These are phyloP conservation scores for Arthrobotrys musiformis DNA, from an alignment of 2,329 filamentous ascomycete species.

Conservation along the genomic window DNA sequence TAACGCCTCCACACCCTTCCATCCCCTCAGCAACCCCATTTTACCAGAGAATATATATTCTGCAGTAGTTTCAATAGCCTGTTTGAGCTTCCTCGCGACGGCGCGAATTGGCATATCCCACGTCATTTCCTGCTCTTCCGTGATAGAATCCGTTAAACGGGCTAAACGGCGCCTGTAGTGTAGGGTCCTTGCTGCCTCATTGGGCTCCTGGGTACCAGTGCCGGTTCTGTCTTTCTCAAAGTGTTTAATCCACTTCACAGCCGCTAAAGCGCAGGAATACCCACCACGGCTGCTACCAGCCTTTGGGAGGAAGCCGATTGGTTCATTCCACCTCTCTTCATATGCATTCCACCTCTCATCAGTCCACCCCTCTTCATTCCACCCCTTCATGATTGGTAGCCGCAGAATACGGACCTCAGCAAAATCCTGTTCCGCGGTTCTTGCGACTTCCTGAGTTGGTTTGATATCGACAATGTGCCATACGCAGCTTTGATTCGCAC, in stretches of 20 bases:
- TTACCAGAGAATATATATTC: slow-evolving; percentile 3
- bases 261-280: not conserved
- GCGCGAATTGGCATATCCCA: slow-evolving; percentile 5
- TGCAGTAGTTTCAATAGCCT: not conserved
- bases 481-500: not conserved
- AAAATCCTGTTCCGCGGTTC: not conserved
- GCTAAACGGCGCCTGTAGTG: slow-evolving; percentile 10
- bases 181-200: slow-evolving; percentile 1
- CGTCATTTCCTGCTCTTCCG: not conserved
- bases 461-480: slow-evolving; percentile 8
- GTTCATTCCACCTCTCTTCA: not conserved
- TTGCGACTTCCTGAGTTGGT: not conserved
- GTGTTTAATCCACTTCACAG: slow-evolving; percentile 12
- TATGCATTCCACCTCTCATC: not conserved
- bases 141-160: not conserved
- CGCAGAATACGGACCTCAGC: not conserved
- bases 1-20: not conserved
- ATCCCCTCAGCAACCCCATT: not conserved
- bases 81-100: not conserved
- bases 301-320: not conserved
- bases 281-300: not conserved
- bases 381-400: too few relatives aligned
- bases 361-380: too few relatives aligned
- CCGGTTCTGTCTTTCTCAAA: not conserved
- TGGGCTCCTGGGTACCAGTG: not conserved